Conservation (phyloP, 2,329 filamentous ascomycete genomes). For the Ophiostoma sp. region DNA sequence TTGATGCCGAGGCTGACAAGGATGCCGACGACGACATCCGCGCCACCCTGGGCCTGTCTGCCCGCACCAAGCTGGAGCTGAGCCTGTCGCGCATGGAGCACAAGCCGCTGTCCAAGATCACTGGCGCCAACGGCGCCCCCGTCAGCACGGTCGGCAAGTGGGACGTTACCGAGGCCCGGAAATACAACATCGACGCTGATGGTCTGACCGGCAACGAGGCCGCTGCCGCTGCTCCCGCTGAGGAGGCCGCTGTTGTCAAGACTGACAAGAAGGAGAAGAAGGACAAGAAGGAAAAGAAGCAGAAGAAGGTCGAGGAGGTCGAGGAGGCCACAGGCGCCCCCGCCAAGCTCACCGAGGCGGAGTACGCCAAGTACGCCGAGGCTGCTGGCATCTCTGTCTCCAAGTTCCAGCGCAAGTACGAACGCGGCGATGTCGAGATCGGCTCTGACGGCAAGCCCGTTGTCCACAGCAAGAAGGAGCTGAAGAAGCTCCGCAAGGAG, state of each 20-base stretch:
- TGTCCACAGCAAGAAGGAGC: conserved; percentile 50
- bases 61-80: conserved; percentile 68
- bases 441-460: conserved; percentile 59
- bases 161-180: conserved; percentile 84
- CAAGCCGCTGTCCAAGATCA: conserved; percentile 67
- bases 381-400: conserved; percentile 64
- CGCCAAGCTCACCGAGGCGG: conserved; percentile 48
- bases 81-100: conserved; percentile 75
- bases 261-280: conserved; percentile 36
- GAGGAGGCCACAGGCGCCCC: conserved; percentile 20
- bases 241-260: conserved; percentile 37
- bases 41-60: conserved; percentile 67
- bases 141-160: conserved; percentile 63
- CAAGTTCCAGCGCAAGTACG: conserved; percentile 74
- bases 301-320: conserved; percentile 22
- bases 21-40: conserved; percentile 80
- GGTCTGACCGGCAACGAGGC: conserved; percentile 67
- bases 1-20: conserved; percentile 54
- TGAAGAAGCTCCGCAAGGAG: conserved; percentile 34
- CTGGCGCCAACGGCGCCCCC: conserved; percentile 28
- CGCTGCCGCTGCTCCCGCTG: conserved; percentile 39
- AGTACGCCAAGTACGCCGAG: conserved; percentile 56
- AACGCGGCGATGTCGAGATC: conserved; percentile 67
- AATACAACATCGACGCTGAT: conserved; percentile 93
- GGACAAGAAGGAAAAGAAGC: conserved; percentile 26